Conservation (phyloP, 1,284 basidiomycete species). For the Cutaneotrichosporon mucoides region DNA sequence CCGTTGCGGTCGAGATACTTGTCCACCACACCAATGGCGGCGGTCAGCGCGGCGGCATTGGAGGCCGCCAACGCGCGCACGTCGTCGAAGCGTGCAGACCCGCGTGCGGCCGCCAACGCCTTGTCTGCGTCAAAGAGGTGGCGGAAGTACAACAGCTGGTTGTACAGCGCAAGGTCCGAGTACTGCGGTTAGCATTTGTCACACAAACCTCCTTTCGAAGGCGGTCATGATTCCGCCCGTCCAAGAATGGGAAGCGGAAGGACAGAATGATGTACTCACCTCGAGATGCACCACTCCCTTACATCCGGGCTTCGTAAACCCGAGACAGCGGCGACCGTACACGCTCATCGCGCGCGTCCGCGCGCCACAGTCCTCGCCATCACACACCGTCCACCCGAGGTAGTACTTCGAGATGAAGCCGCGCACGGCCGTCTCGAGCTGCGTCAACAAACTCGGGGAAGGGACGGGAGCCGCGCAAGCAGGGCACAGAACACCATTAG, state of each 20-base stretch:
- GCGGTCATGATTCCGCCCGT: neutral
- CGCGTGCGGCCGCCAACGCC: conserved; percentile 56
- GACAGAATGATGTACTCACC: too few species aligned
- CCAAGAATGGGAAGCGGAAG: too few species aligned
- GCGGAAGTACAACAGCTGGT: conserved; percentile 75
- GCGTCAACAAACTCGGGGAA: conserved; percentile 65
- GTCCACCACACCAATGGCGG: conserved; percentile 60
- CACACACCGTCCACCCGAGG: conserved; percentile 80
- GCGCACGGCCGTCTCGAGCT: conserved; percentile 82
- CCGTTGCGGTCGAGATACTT: conserved; percentile 79
- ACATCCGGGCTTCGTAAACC: conserved; percentile 57
- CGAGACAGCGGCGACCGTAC: conserved; percentile 75
- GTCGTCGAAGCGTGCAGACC: conserved; percentile 58
- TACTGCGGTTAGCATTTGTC: conserved; percentile 56
- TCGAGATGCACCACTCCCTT: conserved; percentile 67
- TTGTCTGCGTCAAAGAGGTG: conserved; percentile 72
- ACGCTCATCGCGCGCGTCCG: conserved; percentile 85
- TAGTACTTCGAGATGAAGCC: conserved; percentile 77
- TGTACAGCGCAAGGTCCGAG: conserved; percentile 74
- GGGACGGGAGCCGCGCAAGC: conserved; percentile 60
- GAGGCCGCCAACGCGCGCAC: conserved; percentile 54
- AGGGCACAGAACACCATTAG: conserved; percentile 56
- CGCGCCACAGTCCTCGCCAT: conserved; percentile 76
- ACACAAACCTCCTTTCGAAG: neutral
- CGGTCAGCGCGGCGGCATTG: conserved; percentile 56